Conservation (phyloP, 352 stramenopile genomes). For the Phytophthora sp. region DNA sequence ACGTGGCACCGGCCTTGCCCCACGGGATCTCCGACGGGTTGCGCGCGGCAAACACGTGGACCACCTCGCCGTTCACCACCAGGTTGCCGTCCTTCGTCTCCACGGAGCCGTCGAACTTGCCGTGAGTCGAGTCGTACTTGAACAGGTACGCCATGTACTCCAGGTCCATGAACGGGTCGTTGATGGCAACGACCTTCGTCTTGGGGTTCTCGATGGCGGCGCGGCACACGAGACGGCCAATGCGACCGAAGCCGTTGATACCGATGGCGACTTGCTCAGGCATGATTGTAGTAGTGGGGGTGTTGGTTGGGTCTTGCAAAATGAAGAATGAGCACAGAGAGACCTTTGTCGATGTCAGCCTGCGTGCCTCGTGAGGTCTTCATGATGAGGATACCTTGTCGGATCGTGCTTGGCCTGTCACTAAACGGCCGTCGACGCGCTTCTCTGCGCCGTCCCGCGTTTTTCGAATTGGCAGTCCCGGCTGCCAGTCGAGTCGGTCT, state of each 20-base stretch:
- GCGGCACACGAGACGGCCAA: slow-evolving; percentile 96
- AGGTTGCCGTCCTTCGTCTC: slow-evolving; percentile 85
- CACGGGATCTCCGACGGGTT: slow-evolving; percentile 95
- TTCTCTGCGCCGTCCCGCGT: too few species aligned
- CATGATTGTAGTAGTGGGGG: too few species aligned
- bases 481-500: too few species aligned
- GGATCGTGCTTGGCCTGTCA: too few species aligned
- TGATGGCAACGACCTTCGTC: slow-evolving; percentile 93
- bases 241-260: too few species aligned
- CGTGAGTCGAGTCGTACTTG: slow-evolving; percentile 92
- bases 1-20: slow-evolving; percentile 89
- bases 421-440: too few species aligned
- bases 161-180: slow-evolving; percentile 94
- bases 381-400: too few species aligned
- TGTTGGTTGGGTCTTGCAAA: too few species aligned
- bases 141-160: slow-evolving; percentile 97
- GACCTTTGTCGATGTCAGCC: too few species aligned
- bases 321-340: too few species aligned
- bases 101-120: slow-evolving; percentile 84
- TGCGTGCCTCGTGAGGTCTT: too few species aligned
- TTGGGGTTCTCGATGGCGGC: slow-evolving; percentile 86
- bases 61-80: slow-evolving; percentile 92
- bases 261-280: slow-evolving; percentile 84
- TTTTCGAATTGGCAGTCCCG: too few species aligned
- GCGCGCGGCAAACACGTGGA: slow-evolving; percentile 93